Conservation (phyloP, 1,284 basidiomycete genomes). For the Flammula alnicola region DNA sequence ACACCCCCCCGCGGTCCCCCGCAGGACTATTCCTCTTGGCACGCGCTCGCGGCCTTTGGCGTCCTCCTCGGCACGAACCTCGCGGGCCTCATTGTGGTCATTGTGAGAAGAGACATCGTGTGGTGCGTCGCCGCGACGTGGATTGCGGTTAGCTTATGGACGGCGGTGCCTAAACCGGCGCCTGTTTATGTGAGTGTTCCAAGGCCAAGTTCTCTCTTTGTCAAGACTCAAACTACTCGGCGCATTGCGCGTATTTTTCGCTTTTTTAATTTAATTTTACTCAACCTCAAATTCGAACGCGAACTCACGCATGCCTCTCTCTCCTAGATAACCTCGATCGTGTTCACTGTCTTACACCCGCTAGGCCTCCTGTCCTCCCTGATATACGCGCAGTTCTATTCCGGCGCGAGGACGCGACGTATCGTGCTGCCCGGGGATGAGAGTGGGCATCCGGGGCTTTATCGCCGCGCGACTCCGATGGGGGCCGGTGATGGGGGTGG, state of each 20-base stretch:
- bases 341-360: slow-evolving; percentile 66
- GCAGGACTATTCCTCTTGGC: slow-evolving; percentile 47
- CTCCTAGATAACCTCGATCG: slow-evolving; percentile 62
- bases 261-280: too few species aligned
- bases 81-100: slow-evolving; percentile 58
- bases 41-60: slow-evolving; percentile 66
- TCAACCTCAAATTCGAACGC: too few species aligned
- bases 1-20: slow-evolving; percentile 40
- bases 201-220: background rate
- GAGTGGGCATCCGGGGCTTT: slow-evolving; percentile 18
- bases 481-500: too few species aligned
- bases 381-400: slow-evolving; percentile 21
- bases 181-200: slow-evolving; percentile 58
- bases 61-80: slow-evolving; percentile 65
- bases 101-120: slow-evolving; percentile 63
- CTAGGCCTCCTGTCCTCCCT: slow-evolving; percentile 42
- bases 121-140: slow-evolving; percentile 75
- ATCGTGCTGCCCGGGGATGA: slow-evolving; percentile 24
- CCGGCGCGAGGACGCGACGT: slow-evolving; percentile 7
- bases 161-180: slow-evolving; percentile 59
- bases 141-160: slow-evolving; percentile 70
- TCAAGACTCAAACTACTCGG: too few species aligned
- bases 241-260: too few species aligned
- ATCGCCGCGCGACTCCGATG: too few species aligned
- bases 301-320: too few species aligned